Evolutionary conservation across 176 grass and related monocot species (phyloP).

Genomic region (Oryza meyeriana): DNA sequence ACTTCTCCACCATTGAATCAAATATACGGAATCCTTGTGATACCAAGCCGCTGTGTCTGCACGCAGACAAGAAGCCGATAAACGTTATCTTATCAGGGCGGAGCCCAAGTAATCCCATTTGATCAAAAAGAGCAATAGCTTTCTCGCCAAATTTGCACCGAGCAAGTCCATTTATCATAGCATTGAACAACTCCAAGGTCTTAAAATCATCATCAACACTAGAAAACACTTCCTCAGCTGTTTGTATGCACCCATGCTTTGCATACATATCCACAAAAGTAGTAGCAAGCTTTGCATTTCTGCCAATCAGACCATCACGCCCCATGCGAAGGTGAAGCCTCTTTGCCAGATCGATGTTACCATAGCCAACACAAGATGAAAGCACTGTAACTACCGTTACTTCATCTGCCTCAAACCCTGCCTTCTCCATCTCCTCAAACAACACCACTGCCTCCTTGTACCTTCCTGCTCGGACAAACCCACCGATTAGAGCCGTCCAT

Average conservation of each 20-base stretch:
- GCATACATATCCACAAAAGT: slow-evolving; percentile 56
- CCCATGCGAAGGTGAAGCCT: slow-evolving; percentile 38
- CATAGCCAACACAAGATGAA: slow-evolving; percentile 40
- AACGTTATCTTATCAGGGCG: slow-evolving; percentile 51
- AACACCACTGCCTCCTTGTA: slow-evolving; percentile 41
- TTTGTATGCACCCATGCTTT: slow-evolving; percentile 48
- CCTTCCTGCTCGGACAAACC: slow-evolving; percentile 34
- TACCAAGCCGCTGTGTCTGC: slow-evolving; percentile 46
- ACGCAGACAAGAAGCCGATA: slow-evolving; percentile 43
- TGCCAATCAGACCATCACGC: slow-evolving; percentile 5
- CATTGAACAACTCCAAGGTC: slow-evolving; percentile 56
- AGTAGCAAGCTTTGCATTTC: slow-evolving; percentile 47
- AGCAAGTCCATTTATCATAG: slow-evolving; percentile 59
- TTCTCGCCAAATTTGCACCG: slow-evolving; percentile 36
- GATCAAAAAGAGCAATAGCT: slow-evolving; percentile 42
- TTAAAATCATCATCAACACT: slow-evolving; percentile 20
- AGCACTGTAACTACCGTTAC: slow-evolving; percentile 32
- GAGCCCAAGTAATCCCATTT: slow-evolving; percentile 44
- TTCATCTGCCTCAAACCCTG: slow-evolving; percentile 47
- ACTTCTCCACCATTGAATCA: slow-evolving; percentile 43
- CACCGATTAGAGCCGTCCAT: slow-evolving; percentile 55
- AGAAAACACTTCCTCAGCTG: slow-evolving; percentile 52
- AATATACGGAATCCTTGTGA: slow-evolving; percentile 35
- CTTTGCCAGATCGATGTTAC: slow-evolving; percentile 33
- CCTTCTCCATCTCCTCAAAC: slow-evolving; percentile 45